Evolutionary conservation across 177 flowering plant genomes (phyloP), one percentile per base, ranked within the genome.

Genomic region (Vitis hybrid): DNA sequence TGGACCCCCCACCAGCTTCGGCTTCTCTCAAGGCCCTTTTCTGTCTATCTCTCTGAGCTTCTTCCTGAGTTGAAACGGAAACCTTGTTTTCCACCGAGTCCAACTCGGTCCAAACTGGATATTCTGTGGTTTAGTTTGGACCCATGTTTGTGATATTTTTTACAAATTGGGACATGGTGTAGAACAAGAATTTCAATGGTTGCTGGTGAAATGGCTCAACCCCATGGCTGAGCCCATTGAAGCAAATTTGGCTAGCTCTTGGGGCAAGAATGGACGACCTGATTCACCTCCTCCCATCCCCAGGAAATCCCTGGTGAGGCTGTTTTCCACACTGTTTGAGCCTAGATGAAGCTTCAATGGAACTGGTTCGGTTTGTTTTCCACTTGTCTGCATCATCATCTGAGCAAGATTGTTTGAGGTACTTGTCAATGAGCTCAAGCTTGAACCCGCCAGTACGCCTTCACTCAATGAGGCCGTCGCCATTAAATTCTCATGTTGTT

Each of bases 151-250:
- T 11, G 13, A 11, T 51, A 51, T 51, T 11, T 51, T 12, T 49
- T 15, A 20, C 15, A 50, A 48, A 39, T 48, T 50, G 66, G 19
- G 20, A 16, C 67, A 12, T 31, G 65, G 51, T 39, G 15, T 50
- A 7, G 51, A 62, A 31, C 33, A 33, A n/a, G 51, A n/a, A 26
- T 10, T 53, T 66, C 62, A 75, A 15, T 66, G 70, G 66, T 75
- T 70, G 76, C 62, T 18, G 62, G 20, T 22, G 62, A 58, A 58
- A n/a, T 19, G 62, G 62, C 26, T 61, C 31, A 31, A 13, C 39
- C 64, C 64, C 64, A 61, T 31, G n/a, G 16, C 64, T 33, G 64
- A 61, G 64, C 64, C 14, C 49, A 61, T 29, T 33, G 64, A 29
- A 7, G 64, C 64, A 13, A 61, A 61, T 49, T 61, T 61, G 45